Evolutionary conservation across 1,284 basidiomycete genomes (phyloP), one percentile per base, ranked within the genome.

Genomic region (Prillingera fragicola): DNA sequence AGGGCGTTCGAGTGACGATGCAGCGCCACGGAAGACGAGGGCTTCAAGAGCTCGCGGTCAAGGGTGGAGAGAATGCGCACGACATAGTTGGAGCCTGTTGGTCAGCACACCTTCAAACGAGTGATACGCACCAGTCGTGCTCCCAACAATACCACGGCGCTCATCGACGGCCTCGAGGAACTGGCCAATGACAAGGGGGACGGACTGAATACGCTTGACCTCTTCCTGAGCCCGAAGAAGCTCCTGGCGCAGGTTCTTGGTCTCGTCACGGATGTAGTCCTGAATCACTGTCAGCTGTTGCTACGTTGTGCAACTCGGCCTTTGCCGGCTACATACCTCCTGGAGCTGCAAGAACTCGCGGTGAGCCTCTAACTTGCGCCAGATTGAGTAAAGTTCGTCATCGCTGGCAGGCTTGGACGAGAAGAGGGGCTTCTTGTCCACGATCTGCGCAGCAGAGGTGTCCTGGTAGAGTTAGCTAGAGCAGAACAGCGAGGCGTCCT

Each of bases 161-260:
- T 97, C 89, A 75, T 99, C 95, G 69, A 99, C 97, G 43, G 95
- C 88, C 73, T 99, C 95, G 33, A 98, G 80, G 77, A 99, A 99
- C 70, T 99, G 95, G 40, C 95, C 95, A 60, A 99, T 99, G 62
- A 99, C 95, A n/a, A 99, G 82, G 0, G 95, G 95, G 4, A 98
- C 95, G 38, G 88, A 90, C 74, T 99, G 92, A 66, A 99, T 99
- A 45, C 95, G 85, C 75, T 97, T 97, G 60, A 99, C 95, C 75
- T 99, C 95, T 72, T 99, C 95, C 65, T 98, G 94, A 1, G 95
- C 95, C 49, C 95, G 86, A 55, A 98, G 86, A 47, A 98, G 84
- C 73, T 99, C 95, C 47, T 94, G 84, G 70, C 97, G 95, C 48
- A 99, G 80, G 69, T 97, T 98, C 21, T 88, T 86, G 65, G 97